Evolutionary conservation across 805 yeast genomes (phyloP), one percentile per base, ranked within the genome.

Genomic region (Danielia reshetovae): DNA sequence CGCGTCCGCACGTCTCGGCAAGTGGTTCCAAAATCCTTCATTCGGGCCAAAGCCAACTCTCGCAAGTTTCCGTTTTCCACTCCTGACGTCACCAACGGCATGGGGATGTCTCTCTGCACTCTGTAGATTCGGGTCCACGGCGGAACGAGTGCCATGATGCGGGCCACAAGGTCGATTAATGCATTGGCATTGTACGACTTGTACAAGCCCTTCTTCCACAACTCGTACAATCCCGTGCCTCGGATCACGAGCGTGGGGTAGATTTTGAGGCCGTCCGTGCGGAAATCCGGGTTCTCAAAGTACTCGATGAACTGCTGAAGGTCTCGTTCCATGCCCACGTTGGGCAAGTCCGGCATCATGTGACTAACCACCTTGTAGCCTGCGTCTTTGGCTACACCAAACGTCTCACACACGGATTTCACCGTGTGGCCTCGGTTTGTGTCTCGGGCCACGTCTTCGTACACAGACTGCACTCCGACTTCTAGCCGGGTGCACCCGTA

Each of bases 271-370:
- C 98, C 98, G 57, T 93, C 98, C 2, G 98, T 93, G 60, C 98
- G 76, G 63, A 93, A 93, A 18, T 79, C 95, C 1, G 98, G 98
- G 58, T 86, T 93, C 51, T 90, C 97, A 57, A 93, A 93, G 65
- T 93, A 93, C 59, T 93, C 98, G 52, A 82, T 78, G 56, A 93
- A 93, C 64, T 93, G 98, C 54, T 88, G 96, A 39, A 90, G 67
- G 58, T 93, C 98, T 58, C 98, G 77, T 63, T 93, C 98, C 95
- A 90, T 86, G 13, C 97, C 98, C 39, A 93, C 97, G 54, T 93
- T 93, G 12, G 98, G 98, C 51, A 93, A 71, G 68, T 93, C 98
- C 11, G 98, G 98, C 98, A 93, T 93, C 98, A 93, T 93, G 65
- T 93, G 98, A 46, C 95, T 81, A 16, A 93, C 98, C 35, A 93